These are phyloP conservation scores for Yamadazyma dushanensis DNA, from an alignment of 1,139 yeast genomes.

Conservation along the genomic window DNA sequence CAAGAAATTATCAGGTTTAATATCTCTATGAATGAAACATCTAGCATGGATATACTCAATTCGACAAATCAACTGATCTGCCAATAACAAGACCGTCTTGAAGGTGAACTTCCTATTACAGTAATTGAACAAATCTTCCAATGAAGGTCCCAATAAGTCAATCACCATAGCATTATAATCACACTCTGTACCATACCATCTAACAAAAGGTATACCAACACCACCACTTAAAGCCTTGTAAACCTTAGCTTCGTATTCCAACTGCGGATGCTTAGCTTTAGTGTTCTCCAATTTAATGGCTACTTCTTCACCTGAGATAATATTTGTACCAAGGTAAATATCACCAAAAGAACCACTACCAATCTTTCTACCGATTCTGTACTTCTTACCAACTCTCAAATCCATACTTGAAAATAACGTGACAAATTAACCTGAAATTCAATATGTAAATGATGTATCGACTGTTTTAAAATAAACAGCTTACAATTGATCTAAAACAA, in stretches of 20 bases:
- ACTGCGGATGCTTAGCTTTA: slow-evolving; percentile 92
- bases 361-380: slow-evolving; percentile 91
- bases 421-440: neutral
- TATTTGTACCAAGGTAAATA: slow-evolving; percentile 88
- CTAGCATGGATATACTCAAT: slow-evolving; percentile 95
- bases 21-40: slow-evolving; percentile 87
- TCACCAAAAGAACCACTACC: slow-evolving; percentile 99
- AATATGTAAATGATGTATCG: neutral
- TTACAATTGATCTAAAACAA: too few species aligned
- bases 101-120: slow-evolving; percentile 91
- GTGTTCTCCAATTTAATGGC: slow-evolving; percentile 93
- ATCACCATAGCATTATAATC: slow-evolving; percentile 97
- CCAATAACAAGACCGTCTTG: slow-evolving; percentile 88
- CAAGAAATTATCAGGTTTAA: slow-evolving; percentile 94
- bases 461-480: neutral
- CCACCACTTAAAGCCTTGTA: slow-evolving; percentile 95
- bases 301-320: slow-evolving; percentile 95
- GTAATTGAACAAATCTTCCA: slow-evolving; percentile 93
- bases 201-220: slow-evolving; percentile 93
- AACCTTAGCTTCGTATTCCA: slow-evolving; percentile 94
- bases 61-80: slow-evolving; percentile 92
- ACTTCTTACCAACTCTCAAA: slow-evolving; percentile 92
- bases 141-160: slow-evolving; percentile 90
- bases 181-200: slow-evolving; percentile 97
- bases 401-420: slow-evolving; percentile 40